Evolutionary conservation across 2,329 filamentous ascomycete species (phyloP), one percentile per base, ranked within the genome.

Genomic region (Hypocreales sp.): DNA sequence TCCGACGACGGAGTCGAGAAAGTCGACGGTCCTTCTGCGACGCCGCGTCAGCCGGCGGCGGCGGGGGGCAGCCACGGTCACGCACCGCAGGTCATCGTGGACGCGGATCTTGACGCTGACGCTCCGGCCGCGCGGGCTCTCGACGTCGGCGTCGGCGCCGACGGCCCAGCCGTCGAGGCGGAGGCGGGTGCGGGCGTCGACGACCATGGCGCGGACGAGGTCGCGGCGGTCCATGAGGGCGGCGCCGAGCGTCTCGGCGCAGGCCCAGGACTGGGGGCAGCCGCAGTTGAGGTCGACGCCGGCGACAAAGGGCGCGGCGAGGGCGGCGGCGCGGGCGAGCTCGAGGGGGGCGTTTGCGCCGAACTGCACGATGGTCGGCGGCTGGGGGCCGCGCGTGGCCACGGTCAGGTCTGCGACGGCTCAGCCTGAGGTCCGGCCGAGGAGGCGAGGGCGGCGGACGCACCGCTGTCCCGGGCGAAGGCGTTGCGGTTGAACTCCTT

Each of bases 261-360:
- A 76, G 0, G 76, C 75, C 76, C 76, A 80, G 5, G 67, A 67
- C 48, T 81, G 76, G 7, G 76, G 76, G 41, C 76, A 81, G 8
- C 76, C 76, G 46, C 76, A 81, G 52, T 80, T 80, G 22, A 80
- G 56, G 40, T 80, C 72, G 4, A 80, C 63, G 35, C 76, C 76
- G 39, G 64, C 64, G 28, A 69, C 66, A 43, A 56, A 69, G 2
- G 74, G 73, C 0, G 62, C 66, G 3, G 71, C 68, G 25, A 80
- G 61, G 14, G 64, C 58, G 0, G 73, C 64, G 8, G 75, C 72
- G 17, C 73, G 62, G 10, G 68, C 59, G 24, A 80, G 58, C 44
- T 81, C 76, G 4, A 58, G 41, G 6, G 73, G 61, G 5, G 58
- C 60, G 39, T 69, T 75, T 35, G 69, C 62, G 25, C 74, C 76